Conservation (phyloP, 139 green algal species). For the Pleodorina starrii region DNA sequence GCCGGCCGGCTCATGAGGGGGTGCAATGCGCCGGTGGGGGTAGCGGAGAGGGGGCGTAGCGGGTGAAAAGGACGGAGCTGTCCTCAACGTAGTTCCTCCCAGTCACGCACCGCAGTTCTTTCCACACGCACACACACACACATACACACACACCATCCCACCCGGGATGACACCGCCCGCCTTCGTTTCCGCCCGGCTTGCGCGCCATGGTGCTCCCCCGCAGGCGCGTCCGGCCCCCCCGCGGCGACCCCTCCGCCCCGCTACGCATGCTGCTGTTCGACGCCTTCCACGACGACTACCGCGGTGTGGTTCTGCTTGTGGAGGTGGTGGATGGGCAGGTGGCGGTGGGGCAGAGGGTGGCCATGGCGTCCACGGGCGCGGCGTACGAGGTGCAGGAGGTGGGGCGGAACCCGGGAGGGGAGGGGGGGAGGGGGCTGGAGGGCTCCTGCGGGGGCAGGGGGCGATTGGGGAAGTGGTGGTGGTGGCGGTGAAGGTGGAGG, state of each 20-base stretch:
- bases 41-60: no score
- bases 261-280: slow-evolving; percentile 93
- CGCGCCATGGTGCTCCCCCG: neutral
- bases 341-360: slow-evolving; percentile 20
- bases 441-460: neutral
- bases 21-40: no score
- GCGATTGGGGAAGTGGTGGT: neutral
- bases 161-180: no score
- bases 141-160: no score
- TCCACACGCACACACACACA: no score
- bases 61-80: no score
- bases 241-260: slow-evolving; percentile 52
- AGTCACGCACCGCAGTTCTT: no score
- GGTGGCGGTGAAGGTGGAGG: neutral
- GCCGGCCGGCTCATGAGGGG: no score
- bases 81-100: no score
- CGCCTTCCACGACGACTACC: slow-evolving; percentile 91
- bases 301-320: slow-evolving; percentile 53
- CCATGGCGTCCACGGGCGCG: slow-evolving; percentile 14
- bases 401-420: neutral
- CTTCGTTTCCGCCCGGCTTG: no score
- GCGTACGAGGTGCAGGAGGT: slow-evolving; percentile 84
- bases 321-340: slow-evolving; percentile 83
- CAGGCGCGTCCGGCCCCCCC: slow-evolving; percentile 68
- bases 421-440: neutral